Base-by-base conservation (phyloP, 805 yeast species). In the Saccharomycopsis sp. region DNA sequence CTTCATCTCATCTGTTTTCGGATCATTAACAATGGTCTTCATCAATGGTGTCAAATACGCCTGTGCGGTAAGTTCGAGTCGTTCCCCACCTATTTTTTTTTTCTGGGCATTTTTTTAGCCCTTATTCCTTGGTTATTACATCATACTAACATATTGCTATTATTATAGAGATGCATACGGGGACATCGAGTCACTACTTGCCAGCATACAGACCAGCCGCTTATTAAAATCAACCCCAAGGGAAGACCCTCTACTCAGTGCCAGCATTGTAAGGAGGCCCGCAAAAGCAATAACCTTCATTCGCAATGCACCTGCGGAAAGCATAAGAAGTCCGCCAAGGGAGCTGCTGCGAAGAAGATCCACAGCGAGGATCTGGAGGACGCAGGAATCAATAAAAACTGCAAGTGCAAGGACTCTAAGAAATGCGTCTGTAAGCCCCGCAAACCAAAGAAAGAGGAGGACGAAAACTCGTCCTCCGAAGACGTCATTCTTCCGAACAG, bases 111-210 rank as follows among this genome's bases (percentile, higher is more conserved):
- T n/a, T n/a, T n/a, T n/a, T n/a, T n/a, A n/a, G n/a, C n/a, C n/a
- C n/a, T n/a, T n/a, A n/a, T n/a, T n/a, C n/a, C n/a, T n/a, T n/a
- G n/a, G n/a, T n/a, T n/a, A n/a, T n/a, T n/a, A n/a, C n/a, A n/a
- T n/a, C n/a, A n/a, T n/a, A n/a, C n/a, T n/a, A n/a, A n/a, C n/a
- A n/a, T n/a, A n/a, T n/a, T n/a, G n/a, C n/a, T n/a, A n/a, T n/a
- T n/a, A n/a, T n/a, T n/a, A n/a, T n/a, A 56, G 64, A 76, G 97
- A 61, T 93, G 99, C 72, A 92, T 94, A 54, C 79, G 99, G 61
- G 99, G 99, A 51, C 99, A 94, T 69, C 77, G 99, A 56, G 99
- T 93, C 52, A 88, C 97, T 1, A 84, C 96, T 1, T 94, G 99
- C 72, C 85, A 86, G 52, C 99, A 94, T 70, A 83, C 92, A 0